Percentiles rank a stretch among this genome's conserved stretches.
Evolutionary conservation across 2,329 filamentous ascomycete species (phyloP).

Genomic region (Cercospora canescens): DNA sequence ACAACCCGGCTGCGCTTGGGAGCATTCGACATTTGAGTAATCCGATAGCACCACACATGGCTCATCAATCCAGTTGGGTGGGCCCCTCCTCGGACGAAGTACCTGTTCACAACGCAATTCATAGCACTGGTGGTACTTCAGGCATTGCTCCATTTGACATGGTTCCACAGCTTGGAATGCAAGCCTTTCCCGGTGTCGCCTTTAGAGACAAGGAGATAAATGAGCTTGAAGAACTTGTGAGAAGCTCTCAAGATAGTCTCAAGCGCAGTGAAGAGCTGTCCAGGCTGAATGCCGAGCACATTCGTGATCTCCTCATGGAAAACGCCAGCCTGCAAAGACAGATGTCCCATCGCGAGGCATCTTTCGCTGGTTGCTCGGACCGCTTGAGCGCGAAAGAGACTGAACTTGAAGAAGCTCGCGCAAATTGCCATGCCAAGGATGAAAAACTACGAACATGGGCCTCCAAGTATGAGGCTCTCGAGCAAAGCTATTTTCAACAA

Average conservation of each 20-base stretch:
- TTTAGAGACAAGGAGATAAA: constrained; percentile 33
- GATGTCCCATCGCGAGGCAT: constrained; percentile 10
- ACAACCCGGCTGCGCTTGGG: not conserved
- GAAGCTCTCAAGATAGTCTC: constrained; percentile 17
- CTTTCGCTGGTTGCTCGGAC: constrained; percentile 5
- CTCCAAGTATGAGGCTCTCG: constrained; percentile 9
- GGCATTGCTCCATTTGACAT: not conserved
- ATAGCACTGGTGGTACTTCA: not conserved
- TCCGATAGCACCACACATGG: not conserved
- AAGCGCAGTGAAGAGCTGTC: constrained; percentile 17
- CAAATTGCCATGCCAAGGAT: constrained; percentile 13
- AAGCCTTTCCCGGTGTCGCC: constrained; percentile 23
- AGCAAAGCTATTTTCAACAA: constrained; percentile 13
- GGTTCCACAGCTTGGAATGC: not conserved
- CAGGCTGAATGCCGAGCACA: constrained; percentile 12
- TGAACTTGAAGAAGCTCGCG: constrained; percentile 9
- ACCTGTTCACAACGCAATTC: not conserved
- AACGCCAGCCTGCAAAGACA: constrained; percentile 11
- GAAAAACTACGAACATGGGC: constrained; percentile 7
- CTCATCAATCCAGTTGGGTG: not conserved
- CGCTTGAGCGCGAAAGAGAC: constrained; percentile 9
- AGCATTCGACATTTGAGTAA: not conserved
- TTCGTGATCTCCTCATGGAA: constrained; percentile 9
- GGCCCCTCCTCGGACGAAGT: not conserved
- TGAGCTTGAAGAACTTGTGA: constrained; percentile 24